Base-by-base conservation (phyloP, 345 rosid genomes). In the Draba incana region DNA sequence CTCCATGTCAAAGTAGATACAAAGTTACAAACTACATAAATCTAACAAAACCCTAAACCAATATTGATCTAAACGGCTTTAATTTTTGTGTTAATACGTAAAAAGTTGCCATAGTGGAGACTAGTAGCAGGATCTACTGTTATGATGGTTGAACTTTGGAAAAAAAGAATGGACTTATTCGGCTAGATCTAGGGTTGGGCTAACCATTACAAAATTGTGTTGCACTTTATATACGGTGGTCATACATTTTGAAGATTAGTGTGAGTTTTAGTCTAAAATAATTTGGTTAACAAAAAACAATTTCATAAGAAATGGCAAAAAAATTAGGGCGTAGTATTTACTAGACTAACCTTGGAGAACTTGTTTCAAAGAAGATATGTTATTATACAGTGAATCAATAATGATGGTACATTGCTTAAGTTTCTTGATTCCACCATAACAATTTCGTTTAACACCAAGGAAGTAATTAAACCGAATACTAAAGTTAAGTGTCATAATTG, bases 361-460 rank as follows among this genome's bases (percentile, higher is more conserved):
- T 46, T 20, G 20, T 20, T 45, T 54, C 55, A 53, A 39, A 16
- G 42, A 71, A 33, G 55, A 35, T 46, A 54, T 45, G 43, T 53
- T 10, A 45, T 53, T 23, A 45, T 37, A 45, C 24, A 37, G 62
- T 62, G 69, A 54, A 53, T 10, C 24, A 37, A 71, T 62, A 37
- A 71, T 62, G 69, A 54, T 71, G n/a, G 45, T 45, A 55, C 41
- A 43, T 63, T 62, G 69, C 43, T 71, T 54, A 37, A 43, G 20
- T 28, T 54, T 45, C 5, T 37, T 71, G 42, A 63, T 15, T 71
- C 20, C 38, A 28, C 16, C 43, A 23, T 16, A 56, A 2, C 13
- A 13, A 47, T n/a, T 41, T 24, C 24, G 14, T 5, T 50, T 42
- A 42, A 27, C 55, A 54, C 42, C 57, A 16, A 48, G 12, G 57